Evolutionary conservation across 495 filamentous ascomycete species (phyloP).

Genomic region (Lasiosphaeria miniovina): DNA sequence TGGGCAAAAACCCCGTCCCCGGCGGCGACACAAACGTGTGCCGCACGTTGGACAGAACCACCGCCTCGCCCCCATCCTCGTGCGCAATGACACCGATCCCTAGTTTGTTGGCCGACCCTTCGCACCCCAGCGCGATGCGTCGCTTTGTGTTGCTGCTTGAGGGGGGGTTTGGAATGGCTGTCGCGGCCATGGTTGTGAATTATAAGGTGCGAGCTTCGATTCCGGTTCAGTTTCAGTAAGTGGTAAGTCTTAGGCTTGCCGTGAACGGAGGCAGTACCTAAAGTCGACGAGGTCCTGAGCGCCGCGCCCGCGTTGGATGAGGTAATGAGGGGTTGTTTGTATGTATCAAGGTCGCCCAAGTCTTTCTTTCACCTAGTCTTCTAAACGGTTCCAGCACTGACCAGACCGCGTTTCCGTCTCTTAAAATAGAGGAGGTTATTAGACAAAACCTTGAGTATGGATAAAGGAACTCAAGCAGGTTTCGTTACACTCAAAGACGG

Average conservation of each 20-base stretch:
- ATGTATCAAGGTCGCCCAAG: too few species aligned
- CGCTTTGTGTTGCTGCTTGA: slow-evolving; percentile 21
- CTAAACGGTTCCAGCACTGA: too few species aligned
- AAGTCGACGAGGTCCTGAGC: too few species aligned
- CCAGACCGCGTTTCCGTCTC: too few species aligned
- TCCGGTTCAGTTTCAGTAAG: not conserved
- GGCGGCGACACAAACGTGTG: slow-evolving; percentile 92
- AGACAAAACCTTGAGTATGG: too few species aligned
- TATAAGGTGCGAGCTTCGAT: not conserved
- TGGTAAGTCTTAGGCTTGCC: too few species aligned
- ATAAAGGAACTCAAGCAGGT: too few species aligned
- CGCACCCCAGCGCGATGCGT: slow-evolving; percentile 81
- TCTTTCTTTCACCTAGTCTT: too few species aligned
- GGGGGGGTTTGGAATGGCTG: not conserved
- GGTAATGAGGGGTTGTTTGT: too few species aligned
- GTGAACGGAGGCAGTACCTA: too few species aligned
- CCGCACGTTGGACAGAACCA: slow-evolving; percentile 88
- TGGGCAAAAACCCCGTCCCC: slow-evolving; percentile 91
- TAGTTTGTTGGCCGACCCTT: slow-evolving; percentile 97
- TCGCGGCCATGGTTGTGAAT: not conserved
- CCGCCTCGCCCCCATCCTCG: slow-evolving; percentile 49
- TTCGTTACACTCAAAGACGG: not conserved
- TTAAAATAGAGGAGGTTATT: too few species aligned
- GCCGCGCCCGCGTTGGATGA: too few species aligned
- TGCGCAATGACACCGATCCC: slow-evolving; percentile 92